A percentile compares a stretch with the other conserved stretches of the same genome.
phyloP scores from a whole-genome alignment of 23 red algal species.

The Cyanidioschyzon merolae region DNA sequence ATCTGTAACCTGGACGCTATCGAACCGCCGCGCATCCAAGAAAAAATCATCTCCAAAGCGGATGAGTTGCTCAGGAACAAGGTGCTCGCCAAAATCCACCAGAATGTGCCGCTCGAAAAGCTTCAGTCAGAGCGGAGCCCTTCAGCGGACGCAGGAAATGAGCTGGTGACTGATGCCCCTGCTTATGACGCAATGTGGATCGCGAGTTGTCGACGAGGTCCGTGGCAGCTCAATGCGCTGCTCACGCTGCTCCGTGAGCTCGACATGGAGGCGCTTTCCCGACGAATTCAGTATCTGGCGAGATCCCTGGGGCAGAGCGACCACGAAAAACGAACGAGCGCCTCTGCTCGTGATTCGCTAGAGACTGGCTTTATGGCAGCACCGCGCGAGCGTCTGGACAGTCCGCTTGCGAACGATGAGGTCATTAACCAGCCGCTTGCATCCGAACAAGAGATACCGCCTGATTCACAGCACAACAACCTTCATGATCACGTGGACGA shows the following conservation, averaged over 20 bases:
- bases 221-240: not conserved
- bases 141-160: not conserved
- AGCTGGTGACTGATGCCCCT: not conserved
- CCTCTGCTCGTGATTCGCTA: no score
- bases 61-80: slow-evolving; percentile 18
- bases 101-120: slow-evolving; percentile 1
- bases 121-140: not conserved
- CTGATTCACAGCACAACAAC: no score
- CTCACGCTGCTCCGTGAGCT: not conserved
- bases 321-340: not conserved
- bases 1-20: not conserved
- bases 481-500: no score
- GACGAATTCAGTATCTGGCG: not conserved
- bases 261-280: not conserved
- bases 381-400: no score
- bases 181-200: not conserved
- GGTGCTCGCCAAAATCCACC: slow-evolving; percentile 13
- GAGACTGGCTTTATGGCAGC: no score
- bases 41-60: not conserved
- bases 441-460: no score
- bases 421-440: no score
- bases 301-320: not conserved
- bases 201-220: not conserved
- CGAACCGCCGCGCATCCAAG: not conserved
- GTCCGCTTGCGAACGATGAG: no score